Evolutionary conservation across 148 eudicot genomes (phyloP), one percentile per base, ranked within the genome.

Genomic region (Fagopyrum homotropicum): DNA sequence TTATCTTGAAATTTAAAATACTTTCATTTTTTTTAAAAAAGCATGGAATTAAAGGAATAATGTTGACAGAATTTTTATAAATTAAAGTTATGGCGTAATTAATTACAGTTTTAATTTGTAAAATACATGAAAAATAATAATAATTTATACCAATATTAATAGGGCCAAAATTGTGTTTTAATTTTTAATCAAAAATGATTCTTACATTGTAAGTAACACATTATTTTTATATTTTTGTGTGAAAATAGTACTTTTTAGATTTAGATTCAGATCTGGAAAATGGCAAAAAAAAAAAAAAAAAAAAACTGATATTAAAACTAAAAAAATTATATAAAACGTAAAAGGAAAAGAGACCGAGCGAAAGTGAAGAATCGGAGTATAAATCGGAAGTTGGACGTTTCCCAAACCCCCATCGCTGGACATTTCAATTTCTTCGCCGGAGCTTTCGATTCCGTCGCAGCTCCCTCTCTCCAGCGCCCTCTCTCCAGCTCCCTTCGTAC

Each of bases 351-450:
- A 26, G 16, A 0, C 6, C 11, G 45, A 35, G 40, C 40, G 40
- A 35, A 35, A 35, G 45, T 6, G 71, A 66, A 60, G 66, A 60
- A 22, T 11, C 35, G 35, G 40, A 66, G n/a, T 40, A 66, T 35
- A 66, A 59, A 66, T 12, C 46, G 71, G 19, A 66, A 43, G 9
- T 40, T 43, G 19, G 7, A 5, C 71, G 71, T 43, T 66, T 19
- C 69, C 19, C 71, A 66, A 66, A 66, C 43, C 46, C 71, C 71
- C 71, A 40, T 66, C 69, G 29, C 71, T 45, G 71, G 17, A 45
- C 9, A 40, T 40, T 43, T 40, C 71, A 17, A 40, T 40, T 66
- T 66, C 3, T 6, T 40, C 71, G 71, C 71, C 71, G 71, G 47
- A 66, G 70, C 70, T 66, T 16, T 14, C 4, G 12, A 59, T 59